These are phyloP conservation scores for Aspergillus chevalieri DNA, from an alignment of 2,329 filamentous ascomycete species.

Conservation along the genomic window DNA sequence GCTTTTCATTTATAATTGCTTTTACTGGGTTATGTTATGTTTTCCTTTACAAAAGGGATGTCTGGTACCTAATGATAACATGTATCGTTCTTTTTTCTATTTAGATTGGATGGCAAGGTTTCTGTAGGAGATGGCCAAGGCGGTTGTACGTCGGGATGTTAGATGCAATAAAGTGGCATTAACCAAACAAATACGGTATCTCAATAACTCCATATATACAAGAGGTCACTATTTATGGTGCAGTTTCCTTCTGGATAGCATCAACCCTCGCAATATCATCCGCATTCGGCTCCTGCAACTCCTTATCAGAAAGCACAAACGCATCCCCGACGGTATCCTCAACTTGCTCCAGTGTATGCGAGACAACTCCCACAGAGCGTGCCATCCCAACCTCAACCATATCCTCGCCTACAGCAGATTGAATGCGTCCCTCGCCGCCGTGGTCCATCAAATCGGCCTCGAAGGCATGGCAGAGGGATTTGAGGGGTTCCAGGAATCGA, in stretches of 20 bases:
- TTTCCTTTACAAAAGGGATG: too few relatives aligned
- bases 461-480: slow-evolving; percentile 24
- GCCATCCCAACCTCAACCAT: slow-evolving; percentile 29
- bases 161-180: too few relatives aligned
- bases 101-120: background rate
- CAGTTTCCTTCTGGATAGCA: slow-evolving; percentile 23
- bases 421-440: slow-evolving; percentile 33
- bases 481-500: slow-evolving; percentile 28
- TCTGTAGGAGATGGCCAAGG: background rate
- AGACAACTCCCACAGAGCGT: slow-evolving; percentile 29
- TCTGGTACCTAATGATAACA: too few relatives aligned
- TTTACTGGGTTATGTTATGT: too few relatives aligned
- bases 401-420: slow-evolving; percentile 28
- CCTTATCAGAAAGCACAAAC: slow-evolving; percentile 22
- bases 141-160: too few relatives aligned
- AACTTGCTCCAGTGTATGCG: slow-evolving; percentile 29
- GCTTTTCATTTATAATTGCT: too few relatives aligned
- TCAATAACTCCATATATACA: background rate
- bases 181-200: too few relatives aligned
- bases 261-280: slow-evolving; percentile 23
- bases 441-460: slow-evolving; percentile 26
- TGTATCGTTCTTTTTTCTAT: background rate
- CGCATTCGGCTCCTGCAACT: slow-evolving; percentile 21
- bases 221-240: background rate
- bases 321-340: slow-evolving; percentile 25